Base-by-base conservation (phyloP, 2,329 filamentous ascomycete species). In the Ophiostoma ulmi region DNA sequence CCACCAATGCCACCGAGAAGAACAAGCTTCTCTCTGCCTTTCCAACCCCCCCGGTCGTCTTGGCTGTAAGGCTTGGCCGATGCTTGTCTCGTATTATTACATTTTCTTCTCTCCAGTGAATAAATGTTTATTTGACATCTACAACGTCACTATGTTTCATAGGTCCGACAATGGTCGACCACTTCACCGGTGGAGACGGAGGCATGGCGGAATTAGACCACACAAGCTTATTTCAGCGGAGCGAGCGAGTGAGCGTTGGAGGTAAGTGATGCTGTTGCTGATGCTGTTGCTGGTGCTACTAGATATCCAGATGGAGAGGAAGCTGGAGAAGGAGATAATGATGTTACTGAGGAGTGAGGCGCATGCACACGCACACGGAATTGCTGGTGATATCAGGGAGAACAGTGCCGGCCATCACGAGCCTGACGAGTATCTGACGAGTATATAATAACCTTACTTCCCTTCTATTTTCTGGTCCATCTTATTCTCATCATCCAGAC, bases 1-100 rank as follows among this genome's bases (percentile, higher is more conserved):
- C 41, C 41, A 14, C 41, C 41, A n/a, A 48, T 48, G n/a, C 17
- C 44, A n/a, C n/a, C 44, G 17, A 48, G 17, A 48, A 48, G 44
- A 26, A 58, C n/a, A 58, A 58, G 52, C 52, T 58, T 58, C 52
- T 58, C 52, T 58, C 52, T 11, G 26, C 22, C 11, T 31, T 26
- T 58, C 52, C 52, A 58, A 26, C 31, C 52, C 14, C 52, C 52
- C 52, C 52, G 52, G 52, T 22, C 52, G 52, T 58, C 52, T 58
- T 58, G 52, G 52, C 52, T 26, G 11, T 10, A 58, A 58, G 31
- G 52, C 52, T 58, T 58, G 52, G 52, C 52, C 52, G 8, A 26
- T 58, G 52, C 52, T 26, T 39, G 38, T 69, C 8, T 67, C 67
- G 26, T 68, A 14, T 63, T 70, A 35, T 22, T 35, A 38, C 36